Base-by-base conservation (phyloP, 257 asterid species). In the Salvia rosmarinus region DNA sequence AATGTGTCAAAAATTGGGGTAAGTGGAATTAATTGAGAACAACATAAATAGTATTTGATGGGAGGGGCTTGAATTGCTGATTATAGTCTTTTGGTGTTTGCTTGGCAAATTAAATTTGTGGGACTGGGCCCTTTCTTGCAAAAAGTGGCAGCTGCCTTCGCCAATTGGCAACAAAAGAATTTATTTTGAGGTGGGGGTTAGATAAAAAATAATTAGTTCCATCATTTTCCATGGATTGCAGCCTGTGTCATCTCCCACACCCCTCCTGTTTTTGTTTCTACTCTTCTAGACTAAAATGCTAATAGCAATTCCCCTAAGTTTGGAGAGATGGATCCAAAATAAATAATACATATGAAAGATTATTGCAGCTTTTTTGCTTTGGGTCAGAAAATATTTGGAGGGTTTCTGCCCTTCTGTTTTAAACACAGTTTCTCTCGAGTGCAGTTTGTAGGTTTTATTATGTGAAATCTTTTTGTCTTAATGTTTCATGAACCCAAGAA, bases 131-230 rank as follows among this genome's bases (percentile, higher is more conserved):
- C 40, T 56, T 56, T 12, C 63, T 56, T 56, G 63, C 63, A 57
- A 56, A 20, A 56, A 49, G 55, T 19, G 78, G 80, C 67, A 64
- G 74, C 20, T 72, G 84, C 66, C 30, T 3, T 25, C 30, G 62
- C 77, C 80, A 73, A 76, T 76, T 60, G 80, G 71, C 65, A 74
- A 69, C 67, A 70, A 58, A 66, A 67, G 54, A 68, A 82, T 70
- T 82, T 46, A 67, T 9, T 25, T 54, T 71, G 77, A 73, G 67
- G 81, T 71, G 79, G 81, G 85, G 85, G 77, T 77, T 67, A 30
- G 3, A 40, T 62, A 62, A 21, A 60, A 7, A 71, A 13, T 44
- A 66, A 66, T 59, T 61, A 51, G 59, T 51, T 11, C 35, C 70
- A 61, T 77, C 73, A 64, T 69, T 77, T 78, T 76, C 81, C 19